These are phyloP conservation scores for Leucosporidium scottii DNA, from an alignment of 768 basidiomycete genomes.

Conservation along the genomic window DNA sequence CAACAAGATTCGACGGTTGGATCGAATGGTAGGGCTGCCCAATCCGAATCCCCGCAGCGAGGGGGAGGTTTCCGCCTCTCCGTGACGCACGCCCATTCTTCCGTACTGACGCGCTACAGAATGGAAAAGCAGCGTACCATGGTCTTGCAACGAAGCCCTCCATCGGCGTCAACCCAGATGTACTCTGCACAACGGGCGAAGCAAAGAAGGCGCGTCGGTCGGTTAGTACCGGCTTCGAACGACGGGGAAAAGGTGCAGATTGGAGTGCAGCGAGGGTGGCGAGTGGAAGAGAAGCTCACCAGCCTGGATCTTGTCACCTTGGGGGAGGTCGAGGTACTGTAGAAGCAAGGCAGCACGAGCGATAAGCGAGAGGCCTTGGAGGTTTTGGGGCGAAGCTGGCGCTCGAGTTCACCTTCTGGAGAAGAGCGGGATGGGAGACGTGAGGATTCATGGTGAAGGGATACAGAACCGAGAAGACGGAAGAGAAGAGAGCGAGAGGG, in stretches of 20 bases:
- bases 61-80: no score
- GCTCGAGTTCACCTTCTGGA: constrained; percentile 10
- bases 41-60: neutral
- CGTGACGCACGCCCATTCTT: no score
- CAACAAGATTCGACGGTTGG: no score
- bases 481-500: neutral
- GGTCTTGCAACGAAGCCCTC: constrained; percentile 92
- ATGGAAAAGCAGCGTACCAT: constrained; percentile 52
- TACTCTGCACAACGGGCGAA: constrained; percentile 41
- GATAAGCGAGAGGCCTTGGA: neutral
- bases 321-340: constrained; percentile 78
- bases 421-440: constrained; percentile 20
- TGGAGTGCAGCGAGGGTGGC: neutral
- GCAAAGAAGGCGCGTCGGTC: neutral
- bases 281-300: constrained; percentile 40
- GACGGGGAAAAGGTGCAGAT: neutral
- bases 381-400: neutral
- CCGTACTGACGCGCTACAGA: no score
- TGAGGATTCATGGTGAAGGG: constrained; percentile 8
- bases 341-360: neutral
- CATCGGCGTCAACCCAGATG: constrained; percentile 96
- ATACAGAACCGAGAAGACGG: neutral
- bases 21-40: neutral
- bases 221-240: no score
- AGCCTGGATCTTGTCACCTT: constrained; percentile 88